Evolutionary conservation across 1,139 yeast genomes (phyloP), one percentile per base, ranked within the genome.

Genomic region (Casaregolazyma lundiana): DNA sequence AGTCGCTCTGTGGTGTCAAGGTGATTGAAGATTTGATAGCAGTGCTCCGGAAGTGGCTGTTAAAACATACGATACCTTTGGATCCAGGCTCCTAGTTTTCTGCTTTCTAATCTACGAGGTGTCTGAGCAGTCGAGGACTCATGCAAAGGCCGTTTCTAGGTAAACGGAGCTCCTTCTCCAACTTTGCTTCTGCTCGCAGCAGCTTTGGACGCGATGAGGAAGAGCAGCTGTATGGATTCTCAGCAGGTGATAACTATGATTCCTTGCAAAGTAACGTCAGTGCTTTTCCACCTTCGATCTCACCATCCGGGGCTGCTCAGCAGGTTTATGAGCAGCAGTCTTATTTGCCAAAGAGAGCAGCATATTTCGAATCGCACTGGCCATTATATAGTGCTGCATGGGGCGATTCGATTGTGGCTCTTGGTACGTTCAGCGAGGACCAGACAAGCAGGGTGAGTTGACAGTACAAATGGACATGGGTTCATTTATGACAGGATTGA

Each of bases 371-470:
- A 50, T 71, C 84, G 0, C 76, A 76, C 44, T 72, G 74, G 62
- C 92, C 94, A 1, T 66, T 86, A 17, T 83, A 76, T 57, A 75
- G 82, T 24, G 68, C 78, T 20, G 94, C 83, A 59, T 86, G 96
- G 96, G 64, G 77, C 6, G 60, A 61, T 30, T 50, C 66, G 15
- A 62, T 64, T 8, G 65, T 86, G 8, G 94, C 88, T 0, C 63
- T 84, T 22, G 74, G 83, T 13, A 75, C 94, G 0, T 84, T 78
- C 61, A 75, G 84, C 47, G 96, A 87, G 62, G 92, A 86, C 41
- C 67, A 77, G 20, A 66, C 70, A 43, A 86, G 85, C 63, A 75
- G 73, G 54, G 60, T 82, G 22, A 36, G 54, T 38, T 32, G 4
- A 17, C 3, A 15, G 9, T 17, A n/a, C 11, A 13, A 4, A 26